Evolutionary conservation across 1,139 yeast species (phyloP).

Genomic region (Suhomyces kunorum): DNA sequence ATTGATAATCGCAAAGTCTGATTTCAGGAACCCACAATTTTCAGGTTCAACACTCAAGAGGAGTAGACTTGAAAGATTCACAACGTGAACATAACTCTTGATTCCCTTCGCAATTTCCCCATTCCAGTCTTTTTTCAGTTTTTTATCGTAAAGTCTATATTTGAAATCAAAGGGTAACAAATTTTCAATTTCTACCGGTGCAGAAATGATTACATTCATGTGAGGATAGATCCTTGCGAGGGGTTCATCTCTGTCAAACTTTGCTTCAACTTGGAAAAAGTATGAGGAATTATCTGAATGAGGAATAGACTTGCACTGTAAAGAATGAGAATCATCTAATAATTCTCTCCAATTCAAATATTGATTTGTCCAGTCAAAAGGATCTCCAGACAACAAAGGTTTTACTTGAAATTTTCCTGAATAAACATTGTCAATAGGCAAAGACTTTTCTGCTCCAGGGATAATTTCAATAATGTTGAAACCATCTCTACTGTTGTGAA

Average conservation of each 20-base stretch:
- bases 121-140: constrained; percentile 68
- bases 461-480: constrained; percentile 34
- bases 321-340: constrained; percentile 50
- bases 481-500: constrained; percentile 21
- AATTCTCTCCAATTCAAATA: constrained; percentile 67
- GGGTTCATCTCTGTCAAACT: constrained; percentile 63
- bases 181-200: constrained; percentile 87
- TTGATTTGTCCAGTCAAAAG: constrained; percentile 68
- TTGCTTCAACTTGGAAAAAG: constrained; percentile 75
- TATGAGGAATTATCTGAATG: constrained; percentile 47
- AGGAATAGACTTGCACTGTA: constrained; percentile 56
- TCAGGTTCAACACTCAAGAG: constrained; percentile 71
- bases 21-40: constrained; percentile 62
- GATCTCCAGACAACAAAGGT: constrained; percentile 55
- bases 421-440: constrained; percentile 75
- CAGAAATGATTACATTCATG: constrained; percentile 72
- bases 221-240: constrained; percentile 80
- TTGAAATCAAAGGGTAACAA: constrained; percentile 79
- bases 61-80: constrained; percentile 68
- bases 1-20: constrained; percentile 82
- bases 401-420: constrained; percentile 56
- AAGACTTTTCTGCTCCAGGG: constrained; percentile 58
- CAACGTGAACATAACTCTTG: constrained; percentile 75
- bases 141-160: constrained; percentile 77
- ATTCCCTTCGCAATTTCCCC: constrained; percentile 64